phyloP scores from a whole-genome alignment of 1,284 basidiomycete species.

The Vanrija pseudolonga region DNA sequence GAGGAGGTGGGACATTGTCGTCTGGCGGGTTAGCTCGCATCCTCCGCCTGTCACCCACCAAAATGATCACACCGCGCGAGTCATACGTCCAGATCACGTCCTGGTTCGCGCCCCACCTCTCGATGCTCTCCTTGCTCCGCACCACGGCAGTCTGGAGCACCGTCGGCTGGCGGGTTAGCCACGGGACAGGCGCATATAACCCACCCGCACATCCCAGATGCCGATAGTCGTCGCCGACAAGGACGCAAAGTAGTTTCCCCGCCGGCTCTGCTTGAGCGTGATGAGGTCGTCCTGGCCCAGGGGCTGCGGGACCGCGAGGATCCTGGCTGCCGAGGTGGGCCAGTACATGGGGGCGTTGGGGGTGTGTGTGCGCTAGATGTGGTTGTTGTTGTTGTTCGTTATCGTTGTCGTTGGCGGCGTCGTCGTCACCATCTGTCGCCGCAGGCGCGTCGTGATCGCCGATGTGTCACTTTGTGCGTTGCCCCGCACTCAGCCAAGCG shows the following conservation, averaged over 20 bases:
- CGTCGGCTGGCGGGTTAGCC: slow-evolving; percentile 59
- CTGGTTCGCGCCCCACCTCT: slow-evolving; percentile 72
- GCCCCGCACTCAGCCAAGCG: too few relatives aligned
- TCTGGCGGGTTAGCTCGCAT: slow-evolving; percentile 52
- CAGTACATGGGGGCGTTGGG: slow-evolving; percentile 40
- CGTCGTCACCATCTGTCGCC: background rate
- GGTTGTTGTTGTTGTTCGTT: background rate
- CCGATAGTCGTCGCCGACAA: slow-evolving; percentile 64
- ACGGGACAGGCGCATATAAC: too few relatives aligned
- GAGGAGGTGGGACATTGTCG: slow-evolving; percentile 70
- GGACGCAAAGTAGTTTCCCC: slow-evolving; percentile 72
- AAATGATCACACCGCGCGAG: slow-evolving; percentile 68
- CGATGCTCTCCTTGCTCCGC: slow-evolving; percentile 69
- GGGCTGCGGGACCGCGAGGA: slow-evolving; percentile 27
- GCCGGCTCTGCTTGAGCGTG: slow-evolving; percentile 61
- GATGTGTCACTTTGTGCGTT: too few relatives aligned
- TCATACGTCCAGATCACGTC: slow-evolving; percentile 75
- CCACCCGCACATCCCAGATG: slow-evolving; percentile 78
- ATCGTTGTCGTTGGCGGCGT: too few relatives aligned
- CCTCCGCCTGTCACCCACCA: slow-evolving; percentile 53
- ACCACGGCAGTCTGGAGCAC: slow-evolving; percentile 69
- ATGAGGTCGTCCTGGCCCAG: slow-evolving; percentile 56
- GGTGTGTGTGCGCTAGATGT: background rate
- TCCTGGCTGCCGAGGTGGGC: slow-evolving; percentile 39
- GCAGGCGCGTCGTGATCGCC: background rate